A percentile compares a stretch with the other conserved stretches of the same genome.
These are phyloP conservation scores for Galerina sulciceps DNA, from an alignment of 768 basidiomycete genomes.

Conservation along the genomic window DNA sequence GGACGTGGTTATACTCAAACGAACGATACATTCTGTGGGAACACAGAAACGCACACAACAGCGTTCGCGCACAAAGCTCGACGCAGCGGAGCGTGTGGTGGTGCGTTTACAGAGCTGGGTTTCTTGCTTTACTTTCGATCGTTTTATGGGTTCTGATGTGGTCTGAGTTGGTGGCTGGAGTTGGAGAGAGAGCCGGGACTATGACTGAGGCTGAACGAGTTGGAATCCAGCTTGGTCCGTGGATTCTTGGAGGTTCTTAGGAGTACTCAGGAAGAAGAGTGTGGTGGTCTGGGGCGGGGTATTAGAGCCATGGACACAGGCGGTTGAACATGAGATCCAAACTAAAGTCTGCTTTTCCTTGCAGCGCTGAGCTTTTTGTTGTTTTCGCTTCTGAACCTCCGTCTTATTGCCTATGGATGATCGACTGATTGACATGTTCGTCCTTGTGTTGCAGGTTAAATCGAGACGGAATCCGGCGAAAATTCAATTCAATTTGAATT, in stretches of 20 bases:
- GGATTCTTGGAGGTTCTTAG: neutral
- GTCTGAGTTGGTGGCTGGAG: neutral
- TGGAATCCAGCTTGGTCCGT: neutral
- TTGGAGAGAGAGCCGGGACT: neutral
- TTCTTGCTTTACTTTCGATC: neutral
- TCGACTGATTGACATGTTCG: neutral
- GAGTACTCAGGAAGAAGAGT: neutral
- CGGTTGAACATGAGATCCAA: slow-evolving; percentile 4
- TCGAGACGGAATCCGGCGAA: no score
- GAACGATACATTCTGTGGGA: slow-evolving; percentile 14
- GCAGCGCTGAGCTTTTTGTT: slow-evolving; percentile 7
- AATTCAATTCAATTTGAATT: no score
- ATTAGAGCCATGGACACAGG: neutral
- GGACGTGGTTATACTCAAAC: slow-evolving; percentile 26
- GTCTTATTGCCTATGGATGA: neutral
- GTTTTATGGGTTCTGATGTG: neutral
- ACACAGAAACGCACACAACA: slow-evolving; percentile 10
- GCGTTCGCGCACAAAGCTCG: slow-evolving; percentile 8
- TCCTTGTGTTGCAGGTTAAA: neutral
- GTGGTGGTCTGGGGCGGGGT: neutral
- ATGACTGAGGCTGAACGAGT: neutral
- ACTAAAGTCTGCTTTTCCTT: neutral
- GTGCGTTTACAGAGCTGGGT: slow-evolving; percentile 12
- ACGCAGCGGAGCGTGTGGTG: slow-evolving; percentile 12
- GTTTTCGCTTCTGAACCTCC: neutral